These are phyloP conservation scores for Penicillium manginii DNA, from an alignment of 495 filamentous ascomycete species.

Conservation along the genomic window DNA sequence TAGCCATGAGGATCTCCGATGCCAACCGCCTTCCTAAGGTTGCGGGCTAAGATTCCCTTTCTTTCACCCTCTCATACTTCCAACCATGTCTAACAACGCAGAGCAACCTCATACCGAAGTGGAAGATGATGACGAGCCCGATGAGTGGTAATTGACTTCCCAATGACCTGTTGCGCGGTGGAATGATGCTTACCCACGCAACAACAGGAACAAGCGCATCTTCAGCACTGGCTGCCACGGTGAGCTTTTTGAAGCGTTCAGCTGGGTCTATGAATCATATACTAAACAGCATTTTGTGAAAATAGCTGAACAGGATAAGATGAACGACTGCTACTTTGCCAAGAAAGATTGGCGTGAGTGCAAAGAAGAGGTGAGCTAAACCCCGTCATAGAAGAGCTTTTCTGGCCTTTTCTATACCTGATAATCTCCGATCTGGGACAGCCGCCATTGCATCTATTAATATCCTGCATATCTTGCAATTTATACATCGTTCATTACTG, in stretches of 20 bases:
- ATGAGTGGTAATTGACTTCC: conserved; percentile 75
- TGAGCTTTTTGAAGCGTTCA: conserved; percentile 43
- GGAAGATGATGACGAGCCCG: conserved; percentile 77
- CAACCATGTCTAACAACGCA: conserved; percentile 46
- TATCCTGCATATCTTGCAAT: no score
- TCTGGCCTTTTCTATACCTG: no score
- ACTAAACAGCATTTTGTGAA: conserved; percentile 5
- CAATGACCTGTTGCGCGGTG: background rate
- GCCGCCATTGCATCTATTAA: no score
- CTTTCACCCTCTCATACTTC: conserved; percentile 11
- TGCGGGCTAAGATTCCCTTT: conserved; percentile 19
- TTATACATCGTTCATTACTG: conserved; percentile 11
- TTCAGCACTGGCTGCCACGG: conserved; percentile 94
- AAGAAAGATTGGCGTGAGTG: conserved; percentile 97
- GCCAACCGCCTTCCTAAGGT: conserved; percentile 18
- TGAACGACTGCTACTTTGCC: conserved; percentile 95
- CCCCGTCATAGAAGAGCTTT: background rate
- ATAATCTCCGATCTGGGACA: no score
- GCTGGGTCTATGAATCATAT: background rate
- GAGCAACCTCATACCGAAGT: conserved; percentile 40
- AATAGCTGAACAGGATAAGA: conserved; percentile 80
- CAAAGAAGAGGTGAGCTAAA: conserved; percentile 76
- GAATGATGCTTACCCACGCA: conserved; percentile 16
- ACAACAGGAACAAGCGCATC: conserved; percentile 87
- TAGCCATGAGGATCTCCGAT: conserved; percentile 6